Evolutionary conservation across 2,329 filamentous ascomycete species (phyloP).

Genomic region (Epichloe elymi): DNA sequence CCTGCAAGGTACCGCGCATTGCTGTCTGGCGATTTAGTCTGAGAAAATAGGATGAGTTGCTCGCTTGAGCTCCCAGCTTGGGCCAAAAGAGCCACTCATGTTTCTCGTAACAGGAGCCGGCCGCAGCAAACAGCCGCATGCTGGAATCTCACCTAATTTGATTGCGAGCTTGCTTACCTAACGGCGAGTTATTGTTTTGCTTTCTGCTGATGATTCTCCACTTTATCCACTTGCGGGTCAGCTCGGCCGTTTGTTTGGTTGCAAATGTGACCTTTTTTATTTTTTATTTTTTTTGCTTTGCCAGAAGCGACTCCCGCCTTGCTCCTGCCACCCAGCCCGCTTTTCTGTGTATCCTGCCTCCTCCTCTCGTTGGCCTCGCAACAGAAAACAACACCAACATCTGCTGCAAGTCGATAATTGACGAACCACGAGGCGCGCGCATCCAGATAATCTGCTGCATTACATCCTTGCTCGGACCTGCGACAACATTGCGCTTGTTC

Average conservation of each 20-base stretch:
- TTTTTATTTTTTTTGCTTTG: conserved; percentile 1
- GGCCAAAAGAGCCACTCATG: conserved; percentile 1
- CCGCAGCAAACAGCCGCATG: not conserved
- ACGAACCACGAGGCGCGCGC: conserved; percentile 18
- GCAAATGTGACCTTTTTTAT: not conserved
- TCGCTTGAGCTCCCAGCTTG: not conserved
- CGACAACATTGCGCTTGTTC: conserved; percentile 7
- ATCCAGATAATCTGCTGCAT: conserved; percentile 2
- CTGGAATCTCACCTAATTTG: conserved; percentile 15
- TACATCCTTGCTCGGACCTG: not conserved
- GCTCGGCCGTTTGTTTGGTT: not conserved
- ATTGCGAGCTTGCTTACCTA: conserved; percentile 14
- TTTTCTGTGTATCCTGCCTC: conserved; percentile 16
- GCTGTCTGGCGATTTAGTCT: not conserved
- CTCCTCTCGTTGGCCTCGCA: conserved; percentile 30
- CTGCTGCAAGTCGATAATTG: conserved; percentile 15
- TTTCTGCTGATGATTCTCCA: not conserved
- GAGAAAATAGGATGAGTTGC: not conserved
- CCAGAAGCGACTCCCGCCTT: not conserved
- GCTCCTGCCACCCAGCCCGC: conserved; percentile 7
- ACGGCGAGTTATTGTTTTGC: conserved; percentile 8
- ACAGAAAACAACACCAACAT: conserved; percentile 31
- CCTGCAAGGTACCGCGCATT: conserved; percentile 1
- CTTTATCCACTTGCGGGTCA: not conserved
- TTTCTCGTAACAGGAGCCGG: conserved; percentile 2